These are phyloP conservation scores for Alternaria alternata DNA, from an alignment of 2,329 filamentous ascomycete genomes.

Conservation along the genomic window DNA sequence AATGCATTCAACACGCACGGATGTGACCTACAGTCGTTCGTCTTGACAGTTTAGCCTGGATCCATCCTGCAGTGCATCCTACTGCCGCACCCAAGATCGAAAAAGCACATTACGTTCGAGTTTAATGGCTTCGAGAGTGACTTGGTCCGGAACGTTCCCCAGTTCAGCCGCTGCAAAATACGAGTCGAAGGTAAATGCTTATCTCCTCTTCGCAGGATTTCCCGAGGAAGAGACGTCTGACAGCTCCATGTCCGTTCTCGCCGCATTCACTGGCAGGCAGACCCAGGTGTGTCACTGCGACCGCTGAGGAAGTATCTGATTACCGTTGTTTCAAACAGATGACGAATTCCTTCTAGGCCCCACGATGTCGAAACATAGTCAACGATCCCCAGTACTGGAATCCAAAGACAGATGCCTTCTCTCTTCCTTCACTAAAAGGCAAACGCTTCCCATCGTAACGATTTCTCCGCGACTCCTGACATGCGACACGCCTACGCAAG, in stretches of 20 bases:
- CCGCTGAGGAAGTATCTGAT: constrained; percentile 23
- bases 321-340: constrained; percentile 37
- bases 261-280: background rate
- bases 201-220: background rate
- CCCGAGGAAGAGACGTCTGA: background rate
- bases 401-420: constrained; percentile 13
- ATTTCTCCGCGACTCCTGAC: background rate
- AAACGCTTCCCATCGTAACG: constrained; percentile 6
- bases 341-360: constrained; percentile 19
- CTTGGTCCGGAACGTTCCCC: background rate
- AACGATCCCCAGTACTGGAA: constrained; percentile 8
- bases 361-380: constrained; percentile 22
- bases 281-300: constrained; percentile 2
- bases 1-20: constrained; percentile 5
- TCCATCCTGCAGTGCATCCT: background rate
- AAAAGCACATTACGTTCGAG: background rate
- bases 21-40: background rate
- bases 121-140: background rate
- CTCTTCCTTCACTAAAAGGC: constrained; percentile 7
- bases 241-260: background rate
- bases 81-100: constrained; percentile 4
- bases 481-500: constrained; percentile 17
- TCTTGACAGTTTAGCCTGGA: constrained; percentile 7
- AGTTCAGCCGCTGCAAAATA: background rate
- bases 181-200: background rate